Base-by-base conservation (phyloP, 225 moss, liverwort and hornwort genomes). In the Marchantia polymorpha region DNA sequence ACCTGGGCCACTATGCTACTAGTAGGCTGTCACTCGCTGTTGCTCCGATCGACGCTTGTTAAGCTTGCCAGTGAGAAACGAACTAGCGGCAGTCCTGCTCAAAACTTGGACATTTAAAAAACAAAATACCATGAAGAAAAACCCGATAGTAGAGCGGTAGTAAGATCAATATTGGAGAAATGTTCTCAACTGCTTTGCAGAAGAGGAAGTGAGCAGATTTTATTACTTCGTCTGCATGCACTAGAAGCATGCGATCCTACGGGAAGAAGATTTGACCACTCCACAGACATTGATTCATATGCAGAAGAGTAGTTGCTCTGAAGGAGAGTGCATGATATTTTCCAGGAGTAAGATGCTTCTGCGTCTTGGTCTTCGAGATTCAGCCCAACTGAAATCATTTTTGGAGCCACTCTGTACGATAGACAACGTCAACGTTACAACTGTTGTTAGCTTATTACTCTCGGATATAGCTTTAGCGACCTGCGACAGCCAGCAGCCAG, bases 161-260 rank as follows among this genome's bases (percentile, higher is more conserved):
- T 39, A 39, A 39, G 39, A 39, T 39, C 39, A 39, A 39, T 39
- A 39, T 39, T 2, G 39, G 56, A 56, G 56, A 12, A 56, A 56
- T 12, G 16, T 14, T 50, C 73, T 29, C 73, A 73, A 52, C 73
- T 73, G 73, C 73, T 73, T 73, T 73, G 73, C 73, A 73, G 73
- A 73, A 54, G 50, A 73, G 52, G 23, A 72, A 46, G 23, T 10
- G 72, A 72, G 51, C 53, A 16, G 0, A 73, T 54, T 14, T 73
- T 73, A 73, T 73, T 73, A 29, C 15, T 25, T 27, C 13, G 73
- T 27, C 53, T 55, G 27, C 54, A 52, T 73, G 73, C 25, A 73
- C 15, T 53, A 11, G 0, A 11, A 73, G 52, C 73, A 73, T 73
- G 73, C 27, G 10, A 50, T 72, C 50, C 72, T 50, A 52, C 25